A percentile compares a stretch with the other conserved stretches of the same genome.
These are phyloP conservation scores for Lichtheimia hyalospora DNA, from an alignment of 371 early-diverging fungal genomes.

Conservation along the genomic window DNA sequence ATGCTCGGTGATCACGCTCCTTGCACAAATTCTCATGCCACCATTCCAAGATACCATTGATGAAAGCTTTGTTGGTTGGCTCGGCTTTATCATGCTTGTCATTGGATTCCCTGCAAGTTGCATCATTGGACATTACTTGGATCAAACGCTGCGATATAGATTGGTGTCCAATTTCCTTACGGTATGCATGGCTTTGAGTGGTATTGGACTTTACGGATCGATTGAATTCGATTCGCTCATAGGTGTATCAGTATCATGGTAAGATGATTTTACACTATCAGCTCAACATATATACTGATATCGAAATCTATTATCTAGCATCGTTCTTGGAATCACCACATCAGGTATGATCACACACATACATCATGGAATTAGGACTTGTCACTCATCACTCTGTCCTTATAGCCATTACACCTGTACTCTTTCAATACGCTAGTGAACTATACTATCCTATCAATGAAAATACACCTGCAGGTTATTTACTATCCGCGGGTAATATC, in stretches of 20 bases:
- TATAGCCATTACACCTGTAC: slow-evolving; percentile 50
- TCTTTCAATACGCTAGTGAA: slow-evolving; percentile 53
- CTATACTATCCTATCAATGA: slow-evolving; percentile 48
- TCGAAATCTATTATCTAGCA: slow-evolving; percentile 18
- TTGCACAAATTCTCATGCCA: slow-evolving; percentile 50
- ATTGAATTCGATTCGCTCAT: slow-evolving; percentile 21
- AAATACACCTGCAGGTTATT: slow-evolving; percentile 50
- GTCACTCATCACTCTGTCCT: not conserved
- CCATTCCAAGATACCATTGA: slow-evolving; percentile 29
- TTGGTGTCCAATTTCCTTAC: slow-evolving; percentile 30
- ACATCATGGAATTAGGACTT: not conserved
- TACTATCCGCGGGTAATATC: slow-evolving; percentile 43
- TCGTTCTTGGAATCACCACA: slow-evolving; percentile 45
- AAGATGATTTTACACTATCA: not conserved
- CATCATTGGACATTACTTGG: slow-evolving; percentile 41
- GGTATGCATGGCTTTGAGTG: slow-evolving; percentile 23
- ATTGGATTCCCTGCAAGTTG: slow-evolving; percentile 47
- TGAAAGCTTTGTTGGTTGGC: slow-evolving; percentile 39
- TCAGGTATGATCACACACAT: slow-evolving; percentile 32
- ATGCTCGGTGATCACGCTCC: slow-evolving; percentile 47
- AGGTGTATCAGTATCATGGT: slow-evolving; percentile 38
- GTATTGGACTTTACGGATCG: slow-evolving; percentile 26
- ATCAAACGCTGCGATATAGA: slow-evolving; percentile 36
- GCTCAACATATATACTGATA: no score
- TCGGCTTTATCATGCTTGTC: slow-evolving; percentile 45